Conservation (phyloP, 2,329 filamentous ascomycete species). For the Thelonectria blattea region DNA sequence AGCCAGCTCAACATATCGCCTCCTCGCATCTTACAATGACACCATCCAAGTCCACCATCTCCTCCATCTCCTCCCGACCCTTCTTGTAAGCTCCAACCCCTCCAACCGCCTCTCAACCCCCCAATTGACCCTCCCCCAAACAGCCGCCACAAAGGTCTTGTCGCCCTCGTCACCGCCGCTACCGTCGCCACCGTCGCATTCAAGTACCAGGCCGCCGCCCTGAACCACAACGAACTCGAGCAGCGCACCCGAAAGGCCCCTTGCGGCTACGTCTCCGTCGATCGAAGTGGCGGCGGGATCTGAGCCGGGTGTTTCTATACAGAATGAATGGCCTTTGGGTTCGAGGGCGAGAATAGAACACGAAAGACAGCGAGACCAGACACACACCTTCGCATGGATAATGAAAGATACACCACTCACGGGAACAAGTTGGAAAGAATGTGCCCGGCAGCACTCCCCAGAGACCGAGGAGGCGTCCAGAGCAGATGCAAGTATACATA, state of each 20-base stretch:
- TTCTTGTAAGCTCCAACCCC: constrained; percentile 28
- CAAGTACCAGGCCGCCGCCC: constrained; percentile 44
- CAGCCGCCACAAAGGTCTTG: constrained; percentile 48
- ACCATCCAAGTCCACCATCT: constrained; percentile 20
- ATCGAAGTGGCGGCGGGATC: constrained; percentile 57
- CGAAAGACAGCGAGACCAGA: background rate
- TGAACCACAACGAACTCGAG: constrained; percentile 51
- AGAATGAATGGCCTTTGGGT: too few relatives aligned
- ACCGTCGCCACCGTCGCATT: constrained; percentile 39
- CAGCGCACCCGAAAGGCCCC: constrained; percentile 46
- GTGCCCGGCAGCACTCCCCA: background rate
- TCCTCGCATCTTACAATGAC: constrained; percentile 16
- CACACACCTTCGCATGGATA: background rate
- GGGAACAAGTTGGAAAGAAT: background rate
- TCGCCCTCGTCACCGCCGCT: constrained; percentile 42
- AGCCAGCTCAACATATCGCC: background rate
- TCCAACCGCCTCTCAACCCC: background rate
- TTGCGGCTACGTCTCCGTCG: constrained; percentile 57
- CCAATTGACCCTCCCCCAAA: constrained; percentile 7
- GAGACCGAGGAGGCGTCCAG: background rate
- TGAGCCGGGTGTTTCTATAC: constrained; percentile 26
- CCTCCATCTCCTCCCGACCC: constrained; percentile 26
- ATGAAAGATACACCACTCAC: too few relatives aligned
- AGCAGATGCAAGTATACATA: constrained; percentile 15
- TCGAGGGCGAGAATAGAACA: too few relatives aligned